Percentiles rank a stretch among this genome's conserved stretches.
Evolutionary conservation across 2,329 filamentous ascomycete genomes (phyloP).

Genomic region (Scytalidium sp.): DNA sequence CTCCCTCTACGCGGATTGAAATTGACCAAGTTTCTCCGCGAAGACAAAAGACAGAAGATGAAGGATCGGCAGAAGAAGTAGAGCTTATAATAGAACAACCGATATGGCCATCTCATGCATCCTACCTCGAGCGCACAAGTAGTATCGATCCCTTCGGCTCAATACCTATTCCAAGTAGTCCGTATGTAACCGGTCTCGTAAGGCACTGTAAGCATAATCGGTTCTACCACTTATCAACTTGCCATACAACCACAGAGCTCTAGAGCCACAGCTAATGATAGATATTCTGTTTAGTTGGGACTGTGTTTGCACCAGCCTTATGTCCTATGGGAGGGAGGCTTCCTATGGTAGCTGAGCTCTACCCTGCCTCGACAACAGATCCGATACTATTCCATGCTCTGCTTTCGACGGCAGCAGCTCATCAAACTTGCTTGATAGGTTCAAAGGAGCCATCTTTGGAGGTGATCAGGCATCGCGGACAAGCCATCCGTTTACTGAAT

Average conservation of each 20-base stretch:
- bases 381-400: neutral
- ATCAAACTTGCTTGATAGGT: neutral
- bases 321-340: neutral
- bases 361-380: neutral
- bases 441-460: neutral
- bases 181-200: neutral
- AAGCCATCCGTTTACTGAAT: neutral
- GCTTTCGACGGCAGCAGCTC: neutral
- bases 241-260: neutral
- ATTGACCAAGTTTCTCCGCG: neutral
- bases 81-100: neutral
- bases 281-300: neutral
- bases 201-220: neutral
- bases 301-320: neutral
- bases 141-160: neutral
- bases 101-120: too few relatives aligned
- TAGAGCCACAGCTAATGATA: neutral
- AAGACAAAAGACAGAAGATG: neutral
- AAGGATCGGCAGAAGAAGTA: neutral
- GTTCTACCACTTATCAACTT: neutral
- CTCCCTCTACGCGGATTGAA: neutral
- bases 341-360: neutral
- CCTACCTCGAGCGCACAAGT: too few relatives aligned
- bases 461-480: neutral
- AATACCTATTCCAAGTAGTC: neutral